Base-by-base conservation (phyloP, 805 yeast species). In the Wickerhamiella sorbophila region DNA sequence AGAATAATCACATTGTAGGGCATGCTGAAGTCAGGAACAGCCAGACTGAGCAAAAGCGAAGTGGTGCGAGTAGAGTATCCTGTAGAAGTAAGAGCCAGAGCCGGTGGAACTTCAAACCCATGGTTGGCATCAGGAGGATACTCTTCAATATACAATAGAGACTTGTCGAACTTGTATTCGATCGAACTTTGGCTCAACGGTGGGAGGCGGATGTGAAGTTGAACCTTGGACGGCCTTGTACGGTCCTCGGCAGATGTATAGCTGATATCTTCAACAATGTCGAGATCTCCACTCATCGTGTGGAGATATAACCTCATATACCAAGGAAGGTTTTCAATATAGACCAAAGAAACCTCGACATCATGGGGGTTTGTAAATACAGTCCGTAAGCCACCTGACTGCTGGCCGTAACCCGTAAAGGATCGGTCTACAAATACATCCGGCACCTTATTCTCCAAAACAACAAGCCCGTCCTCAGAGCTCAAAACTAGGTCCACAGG, bases 71-170 rank as follows among this genome's bases (percentile, higher is more conserved):
- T 52, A 15, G 39, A 41, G 36, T 44, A 51, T 2, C 45, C 72
- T 68, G 51, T 79, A 78, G 5, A 46, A 33, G 10, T 41, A 12
- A 44, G 42, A 8, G 51, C 48, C n/a, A 57, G 41, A 4, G 94
- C 94, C 0, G 97, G 94, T 19, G 91, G 91, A 35, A 91, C 75
- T 45, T 87, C 88, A 61, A 91, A 91, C 1, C 98, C 98, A 53
- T 91, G 96, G 58, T 91, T 91, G 2, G 98, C 97, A 65, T 91
- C 98, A 1, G 98, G 98, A n/a, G 98, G 98, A 55, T 91, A 91
- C 58, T 91, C 97, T 3, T 86, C 81, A 46, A 82, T 77, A 44
- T 79, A 70, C 24, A 91, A 67, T 56, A 91, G 67, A 0, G 94
- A 77, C 58, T 87, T 91, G 57, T 91, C 97, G 56, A 88, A 87